Percentiles rank a stretch among this genome's conserved stretches.
Evolutionary conservation across 352 stramenopile genomes (phyloP).

Genomic region (Globisporangium emineosum): DNA sequence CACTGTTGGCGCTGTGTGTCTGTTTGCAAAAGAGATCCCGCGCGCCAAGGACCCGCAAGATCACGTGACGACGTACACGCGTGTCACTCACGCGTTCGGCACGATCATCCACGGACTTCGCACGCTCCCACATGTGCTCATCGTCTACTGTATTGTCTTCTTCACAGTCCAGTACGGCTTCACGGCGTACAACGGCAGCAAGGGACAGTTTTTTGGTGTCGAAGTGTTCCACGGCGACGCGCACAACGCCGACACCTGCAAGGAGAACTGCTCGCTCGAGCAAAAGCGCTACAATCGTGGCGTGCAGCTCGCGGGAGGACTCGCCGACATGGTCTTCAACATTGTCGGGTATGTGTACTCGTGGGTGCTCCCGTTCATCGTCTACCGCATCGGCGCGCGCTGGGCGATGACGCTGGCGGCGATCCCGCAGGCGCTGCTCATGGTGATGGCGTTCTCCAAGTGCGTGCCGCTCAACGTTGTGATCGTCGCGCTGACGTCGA

Average conservation of each 20-base stretch:
- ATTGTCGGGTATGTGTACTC: conserved; percentile 42
- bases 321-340: conserved; percentile 42
- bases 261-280: conserved; percentile 27
- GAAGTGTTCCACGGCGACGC: conserved; percentile 42
- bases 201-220: conserved; percentile 61
- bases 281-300: conserved; percentile 43
- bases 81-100: conserved; percentile 35
- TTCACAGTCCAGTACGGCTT: conserved; percentile 51
- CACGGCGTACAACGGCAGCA: conserved; percentile 56
- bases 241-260: conserved; percentile 37
- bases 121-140: conserved; percentile 33
- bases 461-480: conserved; percentile 28
- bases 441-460: conserved; percentile 40
- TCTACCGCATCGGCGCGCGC: conserved; percentile 33
- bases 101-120: conserved; percentile 47
- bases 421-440: conserved; percentile 41
- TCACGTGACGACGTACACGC: conserved; percentile 17
- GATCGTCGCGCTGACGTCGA: conserved; percentile 40
- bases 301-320: conserved; percentile 37
- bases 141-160: conserved; percentile 47
- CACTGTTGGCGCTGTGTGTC: conserved; percentile 49
- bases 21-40: conserved; percentile 49
- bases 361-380: conserved; percentile 38
- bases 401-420: conserved; percentile 28
- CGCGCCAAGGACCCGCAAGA: conserved; percentile 17